phyloP scores from a whole-genome alignment of 2,329 filamentous ascomycete genomes.

The Aspergillus caelatus region DNA sequence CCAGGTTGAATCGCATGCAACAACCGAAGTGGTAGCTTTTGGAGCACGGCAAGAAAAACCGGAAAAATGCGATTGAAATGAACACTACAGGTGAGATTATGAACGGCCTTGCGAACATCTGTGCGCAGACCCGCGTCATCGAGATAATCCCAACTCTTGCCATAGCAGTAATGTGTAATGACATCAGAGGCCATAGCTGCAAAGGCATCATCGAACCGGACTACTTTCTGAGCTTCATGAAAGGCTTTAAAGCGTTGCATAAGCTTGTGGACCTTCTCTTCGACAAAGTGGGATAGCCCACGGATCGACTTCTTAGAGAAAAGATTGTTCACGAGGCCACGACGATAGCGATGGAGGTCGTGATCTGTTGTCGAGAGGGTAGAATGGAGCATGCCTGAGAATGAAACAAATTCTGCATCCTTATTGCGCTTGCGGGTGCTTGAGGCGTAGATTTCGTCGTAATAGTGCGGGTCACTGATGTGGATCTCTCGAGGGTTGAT shows the following conservation, averaged over 20 bases:
- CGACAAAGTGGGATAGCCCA: slow-evolving; percentile 39
- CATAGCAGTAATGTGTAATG: slow-evolving; percentile 43
- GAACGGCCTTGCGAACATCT: slow-evolving; percentile 22
- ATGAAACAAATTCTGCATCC: slow-evolving; percentile 16
- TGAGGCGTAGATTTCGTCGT: slow-evolving; percentile 35
- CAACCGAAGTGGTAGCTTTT: slow-evolving; percentile 15
- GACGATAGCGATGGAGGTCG: slow-evolving; percentile 46
- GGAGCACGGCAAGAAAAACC: slow-evolving; percentile 9
- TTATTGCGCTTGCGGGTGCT: slow-evolving; percentile 27
- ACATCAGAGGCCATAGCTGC: slow-evolving; percentile 38
- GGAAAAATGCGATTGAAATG: slow-evolving; percentile 27
- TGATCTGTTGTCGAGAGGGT: slow-evolving; percentile 41
- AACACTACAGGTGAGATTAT: slow-evolving; percentile 28
- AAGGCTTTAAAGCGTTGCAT: slow-evolving; percentile 17
- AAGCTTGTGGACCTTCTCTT: slow-evolving; percentile 27
- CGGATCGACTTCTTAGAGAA: slow-evolving; percentile 47
- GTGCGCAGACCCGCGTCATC: slow-evolving; percentile 29
- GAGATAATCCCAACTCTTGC: slow-evolving; percentile 34
- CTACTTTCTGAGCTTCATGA: background rate
- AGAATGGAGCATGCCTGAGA: slow-evolving; percentile 17
- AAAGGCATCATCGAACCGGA: slow-evolving; percentile 24
- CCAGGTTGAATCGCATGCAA: slow-evolving; percentile 14
- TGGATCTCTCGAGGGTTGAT: slow-evolving; percentile 43
- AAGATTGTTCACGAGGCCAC: slow-evolving; percentile 46
- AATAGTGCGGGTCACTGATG: slow-evolving; percentile 37